Percentiles rank a stretch among this genome's conserved stretches.
Conservation (phyloP, 148 eudicot genomes). For the Vaccinium macrocarpon region DNA sequence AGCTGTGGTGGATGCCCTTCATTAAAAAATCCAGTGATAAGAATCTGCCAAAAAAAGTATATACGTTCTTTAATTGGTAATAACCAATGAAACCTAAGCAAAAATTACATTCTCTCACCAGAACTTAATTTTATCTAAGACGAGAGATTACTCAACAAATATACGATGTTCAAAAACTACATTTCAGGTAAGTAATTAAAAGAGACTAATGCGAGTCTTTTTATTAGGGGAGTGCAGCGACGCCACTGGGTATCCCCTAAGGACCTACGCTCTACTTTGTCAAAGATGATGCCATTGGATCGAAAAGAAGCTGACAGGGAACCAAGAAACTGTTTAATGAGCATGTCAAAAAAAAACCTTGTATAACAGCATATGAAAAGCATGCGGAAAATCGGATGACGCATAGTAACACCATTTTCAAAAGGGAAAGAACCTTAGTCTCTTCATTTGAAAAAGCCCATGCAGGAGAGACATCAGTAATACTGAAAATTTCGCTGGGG, state of each 20-base stretch:
- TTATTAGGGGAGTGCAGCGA: background rate
- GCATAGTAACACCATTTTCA: background rate
- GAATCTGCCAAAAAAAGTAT: constrained; percentile 54
- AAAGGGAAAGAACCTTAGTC: constrained; percentile 59
- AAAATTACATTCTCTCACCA: background rate
- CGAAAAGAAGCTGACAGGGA: background rate
- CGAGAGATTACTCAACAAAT: background rate
- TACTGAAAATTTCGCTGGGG: constrained; percentile 53
- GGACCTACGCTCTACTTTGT: constrained; percentile 30
- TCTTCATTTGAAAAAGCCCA: constrained; percentile 75
- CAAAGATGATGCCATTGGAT: background rate
- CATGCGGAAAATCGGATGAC: constrained; percentile 11
- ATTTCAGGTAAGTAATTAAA: background rate
- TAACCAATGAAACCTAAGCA: background rate
- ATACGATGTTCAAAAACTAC: background rate
- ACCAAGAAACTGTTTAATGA: background rate
- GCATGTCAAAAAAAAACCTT: background rate
- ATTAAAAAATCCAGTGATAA: constrained; percentile 69
- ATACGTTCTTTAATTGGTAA: background rate
- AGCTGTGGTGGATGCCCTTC: constrained; percentile 46
- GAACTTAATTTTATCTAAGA: background rate
- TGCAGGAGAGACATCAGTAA: constrained; percentile 73
- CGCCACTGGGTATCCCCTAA: background rate
- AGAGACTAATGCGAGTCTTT: background rate
- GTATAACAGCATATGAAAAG: background rate